These are phyloP conservation scores for Haberlea rhodopensis DNA, from an alignment of 257 asterid genomes.

Conservation along the genomic window DNA sequence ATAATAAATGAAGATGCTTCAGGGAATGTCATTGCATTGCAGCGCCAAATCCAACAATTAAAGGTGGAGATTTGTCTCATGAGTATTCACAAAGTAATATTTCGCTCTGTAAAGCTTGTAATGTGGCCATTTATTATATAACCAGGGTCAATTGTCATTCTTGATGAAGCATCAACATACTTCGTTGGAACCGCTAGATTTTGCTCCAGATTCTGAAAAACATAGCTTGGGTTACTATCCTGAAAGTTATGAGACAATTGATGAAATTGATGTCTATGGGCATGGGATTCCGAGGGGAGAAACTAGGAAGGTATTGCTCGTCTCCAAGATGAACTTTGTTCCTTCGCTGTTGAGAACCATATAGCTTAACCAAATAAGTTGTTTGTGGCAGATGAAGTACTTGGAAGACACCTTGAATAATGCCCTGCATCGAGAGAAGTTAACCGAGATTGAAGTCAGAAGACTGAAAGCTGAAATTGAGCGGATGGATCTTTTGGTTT, in stretches of 20 bases:
- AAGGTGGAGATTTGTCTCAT: conserved; percentile 45
- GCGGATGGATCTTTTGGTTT: conserved; percentile 48
- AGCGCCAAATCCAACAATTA: conserved; percentile 65
- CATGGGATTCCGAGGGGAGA: conserved; percentile 27
- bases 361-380: conserved; percentile 22
- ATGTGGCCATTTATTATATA: conserved; percentile 25
- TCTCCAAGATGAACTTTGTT: conserved; percentile 17
- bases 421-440: conserved; percentile 47
- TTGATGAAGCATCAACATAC: conserved; percentile 54
- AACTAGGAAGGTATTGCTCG: conserved; percentile 36
- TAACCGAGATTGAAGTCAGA: conserved; percentile 49
- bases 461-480: conserved; percentile 54
- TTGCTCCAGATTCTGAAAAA: conserved; percentile 34
- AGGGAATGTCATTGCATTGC: conserved; percentile 67
- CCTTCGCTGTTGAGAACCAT: conserved; percentile 18
- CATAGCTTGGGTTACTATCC: conserved; percentile 33
- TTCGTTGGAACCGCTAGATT: conserved; percentile 31
- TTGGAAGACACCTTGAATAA: conserved; percentile 45
- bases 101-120: conserved; percentile 26
- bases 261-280: conserved; percentile 33
- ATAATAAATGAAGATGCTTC: conserved; percentile 88
- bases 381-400: conserved; percentile 47
- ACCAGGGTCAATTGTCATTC: conserved; percentile 74
- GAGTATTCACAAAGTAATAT: conserved; percentile 21
- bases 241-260: conserved; percentile 36